Evolutionary conservation across 805 yeast genomes (phyloP), one percentile per base, ranked within the genome.

Genomic region (Nakazawaea wyomingensis): DNA sequence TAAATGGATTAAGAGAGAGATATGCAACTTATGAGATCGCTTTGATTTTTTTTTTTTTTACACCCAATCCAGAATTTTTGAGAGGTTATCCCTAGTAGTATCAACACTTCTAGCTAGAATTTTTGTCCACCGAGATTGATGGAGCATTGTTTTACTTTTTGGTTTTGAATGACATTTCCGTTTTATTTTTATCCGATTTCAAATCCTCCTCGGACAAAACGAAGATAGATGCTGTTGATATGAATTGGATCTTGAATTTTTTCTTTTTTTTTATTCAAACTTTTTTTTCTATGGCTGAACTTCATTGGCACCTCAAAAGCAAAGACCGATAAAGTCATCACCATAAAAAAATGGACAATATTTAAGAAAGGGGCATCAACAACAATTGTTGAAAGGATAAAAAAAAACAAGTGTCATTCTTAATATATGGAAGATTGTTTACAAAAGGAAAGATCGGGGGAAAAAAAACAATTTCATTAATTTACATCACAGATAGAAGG

Each of bases 361-460:
- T 24, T 24, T 8, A 24, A 24, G 27, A 24, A 24, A 11, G 11
- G 11, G 27, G 27, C 8, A 11, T 11, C n/a, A n/a, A 24, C 11
- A 24, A 9, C 27, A 11, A 24, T 24, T 24, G 8, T 24, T 24
- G 8, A 9, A 2, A 2, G 2, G 8, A 10, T 17, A 18, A 33
- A 17, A 33, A 27, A 33, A 26, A 39, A 39, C 32, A 26, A 39
- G 33, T 34, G 33, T 24, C 43, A 39, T 39, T 39, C 19, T 22
- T 22, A 39, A 39, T 37, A 31, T 20, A 31, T 39, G 43, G 19
- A 19, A 39, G 10, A 19, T 34, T 39, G 43, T 34, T 27, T 13
- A 20, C 43, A 39, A 33, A 39, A 33, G 43, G 43, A 24, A 19
- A 32, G 21, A 14, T n/a, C n/a, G n/a, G n/a, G n/a, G n/a, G n/a